Evolutionary conservation across 2,329 filamentous ascomycete genomes (phyloP), one percentile per base, ranked within the genome.

Genomic region (Alternaria panax): DNA sequence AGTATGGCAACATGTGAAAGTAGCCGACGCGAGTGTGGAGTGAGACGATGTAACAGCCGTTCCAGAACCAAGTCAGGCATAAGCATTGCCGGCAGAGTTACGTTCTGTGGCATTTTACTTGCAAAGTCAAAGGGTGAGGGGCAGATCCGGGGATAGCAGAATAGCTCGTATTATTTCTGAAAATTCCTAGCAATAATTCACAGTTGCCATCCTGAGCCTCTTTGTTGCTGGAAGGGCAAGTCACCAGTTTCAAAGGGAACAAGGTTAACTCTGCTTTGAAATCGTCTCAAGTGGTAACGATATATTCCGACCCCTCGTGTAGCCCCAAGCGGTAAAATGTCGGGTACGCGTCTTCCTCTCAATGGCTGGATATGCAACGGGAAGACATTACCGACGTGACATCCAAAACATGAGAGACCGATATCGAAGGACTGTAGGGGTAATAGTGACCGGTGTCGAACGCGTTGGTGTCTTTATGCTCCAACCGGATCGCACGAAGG

Each of bases 331-430:
- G 57, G 28, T 59, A 42, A 45, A 42, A 53, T 28, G 51, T 28
- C 47, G 32, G 55, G 62, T 56, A 74, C 73, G 69, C 73, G 72
- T 67, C 69, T 62, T 63, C 60, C 67, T 59, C 68, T 67, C 63
- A 71, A 68, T 69, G 59, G 70, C 64, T 51, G 59, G 70, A 63
- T 51, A 41, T 58, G 48, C 60, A 45, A 55, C 54, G 51, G 57
- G 46, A 51, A 57, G 53, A 48, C 57, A 48, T 32, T 63, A 60
- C 60, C 60, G 57, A 57, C 42, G 32, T 46, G 45, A 62, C 57
- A 59, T 57, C 45, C 32, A 28, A 43, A 42, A 57, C 54, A 45
- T 22, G 46, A 45, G 45, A 45, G 34, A n/a, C 38, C 36, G 38
- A 12, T 55, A 56, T 51, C 18, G 30, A 51, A 34, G 45, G 45